Conservation (phyloP, 768 basidiomycete species). For the Amanita subjunquillea region DNA sequence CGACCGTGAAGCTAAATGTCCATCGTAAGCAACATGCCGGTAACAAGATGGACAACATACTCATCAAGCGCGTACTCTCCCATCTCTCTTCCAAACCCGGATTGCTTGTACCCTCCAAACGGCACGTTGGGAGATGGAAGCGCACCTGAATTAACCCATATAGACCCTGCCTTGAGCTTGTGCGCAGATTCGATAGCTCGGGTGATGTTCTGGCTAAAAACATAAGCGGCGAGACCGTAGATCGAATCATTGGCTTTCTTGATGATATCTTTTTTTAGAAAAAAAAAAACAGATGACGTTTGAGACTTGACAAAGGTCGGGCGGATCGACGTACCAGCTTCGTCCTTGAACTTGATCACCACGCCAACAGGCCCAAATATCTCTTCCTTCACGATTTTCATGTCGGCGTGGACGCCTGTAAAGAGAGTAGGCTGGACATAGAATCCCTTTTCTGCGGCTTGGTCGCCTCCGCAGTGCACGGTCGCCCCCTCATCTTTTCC, state of each 20-base stretch:
- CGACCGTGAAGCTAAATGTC: constrained; percentile 36
- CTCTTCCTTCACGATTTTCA: constrained; percentile 62
- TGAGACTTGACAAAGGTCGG: constrained; percentile 3
- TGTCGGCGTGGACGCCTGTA: constrained; percentile 47
- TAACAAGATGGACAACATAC: constrained; percentile 20
- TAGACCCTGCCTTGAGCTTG: constrained; percentile 72
- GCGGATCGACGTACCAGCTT: constrained; percentile 20
- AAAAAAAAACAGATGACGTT: background rate
- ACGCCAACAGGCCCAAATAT: constrained; percentile 75
- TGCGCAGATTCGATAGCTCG: constrained; percentile 67
- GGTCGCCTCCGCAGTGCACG: constrained; percentile 48
- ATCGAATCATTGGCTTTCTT: constrained; percentile 51
- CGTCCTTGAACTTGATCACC: constrained; percentile 58
- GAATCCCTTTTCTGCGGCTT: constrained; percentile 53
- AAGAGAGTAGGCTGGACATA: constrained; percentile 67
- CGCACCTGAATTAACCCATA: constrained; percentile 36
- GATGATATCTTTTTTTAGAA: constrained; percentile 3
- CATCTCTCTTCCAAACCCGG: constrained; percentile 60
- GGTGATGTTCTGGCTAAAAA: constrained; percentile 75
- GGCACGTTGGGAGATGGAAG: constrained; percentile 39
- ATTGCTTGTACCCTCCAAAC: constrained; percentile 69
- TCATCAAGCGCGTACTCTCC: constrained; percentile 52
- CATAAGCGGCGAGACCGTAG: constrained; percentile 76
- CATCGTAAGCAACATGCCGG: background rate
- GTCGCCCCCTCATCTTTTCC: constrained; percentile 62